phyloP scores from a whole-genome alignment of 2,329 filamentous ascomycete genomes.

The Colletotrichum gloeosporioides region DNA sequence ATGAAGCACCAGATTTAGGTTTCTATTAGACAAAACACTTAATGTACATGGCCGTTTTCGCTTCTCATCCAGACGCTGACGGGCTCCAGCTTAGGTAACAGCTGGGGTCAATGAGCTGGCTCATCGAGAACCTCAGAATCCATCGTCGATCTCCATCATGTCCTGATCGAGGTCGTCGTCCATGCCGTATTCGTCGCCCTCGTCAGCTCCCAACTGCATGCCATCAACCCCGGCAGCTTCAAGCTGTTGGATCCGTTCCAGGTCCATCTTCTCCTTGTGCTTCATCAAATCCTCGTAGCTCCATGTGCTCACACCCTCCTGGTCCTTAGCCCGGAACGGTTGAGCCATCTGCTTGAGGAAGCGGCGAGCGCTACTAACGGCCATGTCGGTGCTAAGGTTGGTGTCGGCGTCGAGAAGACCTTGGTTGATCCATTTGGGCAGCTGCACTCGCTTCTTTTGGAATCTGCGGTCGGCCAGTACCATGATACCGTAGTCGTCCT shows the following conservation, averaged over 20 bases:
- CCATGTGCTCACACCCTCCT: slow-evolving; percentile 95
- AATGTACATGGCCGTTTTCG: background rate
- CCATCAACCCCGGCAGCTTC: slow-evolving; percentile 43
- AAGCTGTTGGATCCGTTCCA: slow-evolving; percentile 70
- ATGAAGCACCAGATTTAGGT: background rate
- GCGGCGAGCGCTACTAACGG: slow-evolving; percentile 84
- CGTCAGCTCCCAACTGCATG: slow-evolving; percentile 26
- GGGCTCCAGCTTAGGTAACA: background rate
- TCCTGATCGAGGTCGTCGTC: slow-evolving; percentile 58
- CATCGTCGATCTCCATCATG: slow-evolving; percentile 57
- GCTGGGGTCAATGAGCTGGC: background rate
- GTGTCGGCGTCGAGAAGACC: slow-evolving; percentile 84
- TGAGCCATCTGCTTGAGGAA: slow-evolving; percentile 93
- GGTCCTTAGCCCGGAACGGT: slow-evolving; percentile 81
- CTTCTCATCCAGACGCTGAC: background rate
- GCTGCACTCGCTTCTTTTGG: slow-evolving; percentile 85
- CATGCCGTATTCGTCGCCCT: slow-evolving; percentile 52
- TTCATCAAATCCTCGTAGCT: slow-evolving; percentile 77
- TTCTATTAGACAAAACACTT: background rate
- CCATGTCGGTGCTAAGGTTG: slow-evolving; percentile 95
- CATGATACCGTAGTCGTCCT: slow-evolving; percentile 99
- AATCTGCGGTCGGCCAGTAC: slow-evolving; percentile 94
- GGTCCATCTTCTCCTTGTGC: slow-evolving; percentile 78
- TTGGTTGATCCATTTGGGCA: slow-evolving; percentile 97
- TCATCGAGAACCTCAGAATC: slow-evolving; percentile 17